A percentile compares a stretch with the other conserved stretches of the same genome.
These are phyloP conservation scores for Alternaria gaisen DNA, from an alignment of 2,329 filamentous ascomycete genomes.

Conservation along the genomic window DNA sequence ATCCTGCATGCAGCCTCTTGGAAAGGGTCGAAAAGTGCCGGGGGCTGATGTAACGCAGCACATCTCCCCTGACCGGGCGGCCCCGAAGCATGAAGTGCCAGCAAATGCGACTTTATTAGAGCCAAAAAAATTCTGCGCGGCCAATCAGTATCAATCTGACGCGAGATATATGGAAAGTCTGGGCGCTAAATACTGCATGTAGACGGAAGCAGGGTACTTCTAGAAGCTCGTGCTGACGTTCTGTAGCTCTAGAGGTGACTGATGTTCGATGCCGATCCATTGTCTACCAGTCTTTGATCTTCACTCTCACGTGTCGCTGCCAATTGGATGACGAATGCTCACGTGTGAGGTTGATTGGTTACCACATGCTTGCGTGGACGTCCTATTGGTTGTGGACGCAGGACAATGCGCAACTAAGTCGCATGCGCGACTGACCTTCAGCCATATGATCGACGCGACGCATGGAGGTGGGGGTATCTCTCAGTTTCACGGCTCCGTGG, in stretches of 20 bases:
- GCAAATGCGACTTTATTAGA: neutral
- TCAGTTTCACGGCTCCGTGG: neutral
- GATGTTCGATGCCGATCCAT: neutral
- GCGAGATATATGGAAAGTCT: neutral
- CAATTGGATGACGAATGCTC: slow-evolving; percentile 19
- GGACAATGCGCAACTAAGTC: slow-evolving; percentile 10
- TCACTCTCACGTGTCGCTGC: slow-evolving; percentile 9
- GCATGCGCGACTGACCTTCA: slow-evolving; percentile 9
- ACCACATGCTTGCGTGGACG: slow-evolving; percentile 20
- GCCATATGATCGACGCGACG: slow-evolving; percentile 20
- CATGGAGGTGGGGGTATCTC: slow-evolving; percentile 6
- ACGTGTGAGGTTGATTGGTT: slow-evolving; percentile 32
- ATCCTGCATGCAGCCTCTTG: slow-evolving; percentile 7
- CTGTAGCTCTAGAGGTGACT: neutral
- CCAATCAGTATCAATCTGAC: slow-evolving; percentile 14
- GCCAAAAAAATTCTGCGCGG: slow-evolving; percentile 3
- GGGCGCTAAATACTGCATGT: neutral
- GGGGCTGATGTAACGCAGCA: neutral
- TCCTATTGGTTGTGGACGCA: slow-evolving; percentile 18
- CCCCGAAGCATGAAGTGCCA: slow-evolving; percentile 1
- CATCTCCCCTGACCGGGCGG: slow-evolving; percentile 2
- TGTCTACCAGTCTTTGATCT: neutral
- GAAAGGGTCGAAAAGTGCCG: neutral
- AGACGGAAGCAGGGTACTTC: slow-evolving; percentile 8
- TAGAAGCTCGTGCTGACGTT: slow-evolving; percentile 20